Conservation (phyloP, 208 protist species). For the Blechomonas ayalai region DNA sequence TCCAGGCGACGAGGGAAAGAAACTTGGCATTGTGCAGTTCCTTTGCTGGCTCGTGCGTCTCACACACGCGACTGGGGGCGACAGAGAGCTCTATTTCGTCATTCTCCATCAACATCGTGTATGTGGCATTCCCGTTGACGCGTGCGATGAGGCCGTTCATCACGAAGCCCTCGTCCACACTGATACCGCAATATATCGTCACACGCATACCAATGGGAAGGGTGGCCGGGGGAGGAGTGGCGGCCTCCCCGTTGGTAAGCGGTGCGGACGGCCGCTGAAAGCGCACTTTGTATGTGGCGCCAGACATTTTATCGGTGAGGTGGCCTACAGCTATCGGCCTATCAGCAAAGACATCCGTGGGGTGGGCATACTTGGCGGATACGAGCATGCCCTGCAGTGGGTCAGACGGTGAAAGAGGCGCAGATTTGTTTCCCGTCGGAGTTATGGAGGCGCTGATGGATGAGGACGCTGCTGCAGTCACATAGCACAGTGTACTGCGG, state of each 20-base stretch:
- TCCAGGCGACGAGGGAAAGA: slow-evolving; percentile 57
- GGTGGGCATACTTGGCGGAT: slow-evolving; percentile 30
- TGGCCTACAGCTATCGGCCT: slow-evolving; percentile 45
- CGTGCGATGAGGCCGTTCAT: slow-evolving; percentile 65
- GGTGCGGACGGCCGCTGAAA: slow-evolving; percentile 1
- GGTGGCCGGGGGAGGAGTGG: slow-evolving; percentile 11
- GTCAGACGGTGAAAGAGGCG: too few species aligned
- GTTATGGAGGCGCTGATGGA: too few species aligned
- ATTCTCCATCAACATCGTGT: slow-evolving; percentile 75
- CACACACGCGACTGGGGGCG: slow-evolving; percentile 45
- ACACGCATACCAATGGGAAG: slow-evolving; percentile 25
- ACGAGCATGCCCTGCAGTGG: slow-evolving; percentile 48
- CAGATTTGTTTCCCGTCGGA: too few species aligned
- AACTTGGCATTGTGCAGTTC: slow-evolving; percentile 47
- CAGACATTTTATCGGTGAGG: slow-evolving; percentile 32
- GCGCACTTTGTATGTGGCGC: slow-evolving; percentile 29
- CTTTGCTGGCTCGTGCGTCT: slow-evolving; percentile 50
- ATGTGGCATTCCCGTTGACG: slow-evolving; percentile 76
- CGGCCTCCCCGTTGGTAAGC: slow-evolving; percentile 1
- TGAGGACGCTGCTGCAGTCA: too few species aligned
- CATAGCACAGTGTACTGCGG: too few species aligned
- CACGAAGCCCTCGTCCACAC: slow-evolving; percentile 14
- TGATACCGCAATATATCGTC: slow-evolving; percentile 15
- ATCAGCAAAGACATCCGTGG: slow-evolving; percentile 40
- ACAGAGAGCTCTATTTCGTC: slow-evolving; percentile 75